Percentiles rank a stretch among this genome's conserved stretches.
These are phyloP conservation scores for Russula emetica DNA, from an alignment of 768 basidiomycete genomes.

Conservation along the genomic window DNA sequence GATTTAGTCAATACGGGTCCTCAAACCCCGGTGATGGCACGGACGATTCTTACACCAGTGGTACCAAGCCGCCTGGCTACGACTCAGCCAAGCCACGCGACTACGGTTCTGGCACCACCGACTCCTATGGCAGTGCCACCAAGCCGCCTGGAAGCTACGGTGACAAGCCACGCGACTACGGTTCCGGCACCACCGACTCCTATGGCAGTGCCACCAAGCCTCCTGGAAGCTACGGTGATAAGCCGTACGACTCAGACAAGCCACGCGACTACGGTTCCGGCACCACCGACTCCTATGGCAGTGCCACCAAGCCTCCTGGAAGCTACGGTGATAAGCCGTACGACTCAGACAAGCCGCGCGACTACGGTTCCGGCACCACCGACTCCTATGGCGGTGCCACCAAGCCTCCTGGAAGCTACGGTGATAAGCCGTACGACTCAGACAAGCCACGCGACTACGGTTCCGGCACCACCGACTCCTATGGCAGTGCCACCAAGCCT, in stretches of 20 bases:
- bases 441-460: background rate
- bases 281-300: background rate
- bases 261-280: background rate
- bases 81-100: slow-evolving; percentile 28
- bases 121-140: slow-evolving; percentile 15
- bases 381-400: background rate
- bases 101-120: slow-evolving; percentile 11
- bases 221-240: background rate
- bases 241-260: background rate
- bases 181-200: background rate
- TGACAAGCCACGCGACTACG: background rate
- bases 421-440: background rate
- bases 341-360: background rate
- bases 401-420: background rate
- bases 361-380: background rate
- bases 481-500: background rate
- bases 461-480: slow-evolving; percentile 8
- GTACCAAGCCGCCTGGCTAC: slow-evolving; percentile 22
- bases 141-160: background rate
- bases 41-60: slow-evolving; percentile 4
- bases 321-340: background rate
- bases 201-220: background rate
- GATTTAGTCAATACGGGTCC: slow-evolving; percentile 1
- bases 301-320: background rate
- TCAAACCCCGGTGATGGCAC: background rate